phyloP scores from a whole-genome alignment of 345 rosid genomes.

The Salix caprea region DNA sequence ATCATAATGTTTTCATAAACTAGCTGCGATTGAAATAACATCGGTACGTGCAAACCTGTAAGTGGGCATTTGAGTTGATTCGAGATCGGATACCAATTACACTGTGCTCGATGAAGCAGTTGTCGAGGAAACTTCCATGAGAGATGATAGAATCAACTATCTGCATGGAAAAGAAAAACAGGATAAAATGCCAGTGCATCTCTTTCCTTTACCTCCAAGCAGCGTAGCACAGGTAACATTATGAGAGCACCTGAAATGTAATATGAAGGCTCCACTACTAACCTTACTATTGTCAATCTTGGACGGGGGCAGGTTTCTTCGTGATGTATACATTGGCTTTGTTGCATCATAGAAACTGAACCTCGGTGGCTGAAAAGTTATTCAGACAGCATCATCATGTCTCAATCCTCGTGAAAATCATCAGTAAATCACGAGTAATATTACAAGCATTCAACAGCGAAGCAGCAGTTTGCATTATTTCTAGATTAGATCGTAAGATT shows the following conservation, averaged over 20 bases:
- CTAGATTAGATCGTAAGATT: no score
- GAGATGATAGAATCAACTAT: conserved; percentile 80
- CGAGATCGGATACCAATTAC: conserved; percentile 90
- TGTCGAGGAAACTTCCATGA: conserved; percentile 78
- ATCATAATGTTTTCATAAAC: no score
- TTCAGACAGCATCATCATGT: not conserved
- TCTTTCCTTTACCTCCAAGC: not conserved
- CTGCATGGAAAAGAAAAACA: conserved; percentile 37
- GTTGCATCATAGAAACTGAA: conserved; percentile 93
- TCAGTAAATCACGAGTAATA: not conserved
- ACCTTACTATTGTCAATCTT: conserved; percentile 80
- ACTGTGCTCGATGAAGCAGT: conserved; percentile 76
- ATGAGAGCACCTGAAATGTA: not conserved
- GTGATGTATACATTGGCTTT: conserved; percentile 82
- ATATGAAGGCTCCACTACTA: conserved; percentile 6
- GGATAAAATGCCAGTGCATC: not conserved
- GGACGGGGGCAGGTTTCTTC: conserved; percentile 89
- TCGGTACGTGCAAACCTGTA: conserved; percentile 47
- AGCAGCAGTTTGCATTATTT: no score
- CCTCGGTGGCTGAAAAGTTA: conserved; percentile 60
- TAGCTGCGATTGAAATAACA: no score
- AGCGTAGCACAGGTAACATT: not conserved
- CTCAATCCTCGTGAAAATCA: not conserved
- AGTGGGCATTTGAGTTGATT: conserved; percentile 62
- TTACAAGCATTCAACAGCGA: not conserved